A percentile compares a stretch with the other conserved stretches of the same genome.
Conservation (phyloP, 2,329 filamentous ascomycete species). For the Chaetomium strumarium region DNA sequence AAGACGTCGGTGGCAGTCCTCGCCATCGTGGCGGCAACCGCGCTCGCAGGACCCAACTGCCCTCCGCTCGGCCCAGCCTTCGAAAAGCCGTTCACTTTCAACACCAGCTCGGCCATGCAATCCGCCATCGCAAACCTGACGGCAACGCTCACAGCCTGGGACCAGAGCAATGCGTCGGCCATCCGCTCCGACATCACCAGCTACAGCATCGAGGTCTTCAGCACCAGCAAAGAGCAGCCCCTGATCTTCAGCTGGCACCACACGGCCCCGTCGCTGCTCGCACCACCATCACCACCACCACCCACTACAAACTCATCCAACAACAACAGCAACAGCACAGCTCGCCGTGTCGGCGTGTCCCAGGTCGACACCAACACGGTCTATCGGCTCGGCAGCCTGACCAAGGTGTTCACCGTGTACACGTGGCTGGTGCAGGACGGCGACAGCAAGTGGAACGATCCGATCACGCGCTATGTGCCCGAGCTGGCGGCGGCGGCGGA, state of each 20-base stretch:
- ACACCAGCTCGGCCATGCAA: constrained; percentile 26
- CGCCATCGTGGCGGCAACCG: constrained; percentile 22
- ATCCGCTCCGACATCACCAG: constrained; percentile 30
- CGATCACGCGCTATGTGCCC: constrained; percentile 38
- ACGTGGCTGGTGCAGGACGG: constrained; percentile 37
- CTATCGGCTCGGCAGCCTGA: constrained; percentile 39
- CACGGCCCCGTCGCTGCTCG: constrained; percentile 18
- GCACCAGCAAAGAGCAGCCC: constrained; percentile 17
- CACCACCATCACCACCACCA: background rate
- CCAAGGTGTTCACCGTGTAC: constrained; percentile 41
- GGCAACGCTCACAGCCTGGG: constrained; percentile 26
- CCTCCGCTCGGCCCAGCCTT: constrained; percentile 32
- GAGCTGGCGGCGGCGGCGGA: constrained; percentile 33
- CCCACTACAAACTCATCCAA: too few relatives aligned
- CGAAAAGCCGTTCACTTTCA: constrained; percentile 29
- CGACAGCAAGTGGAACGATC: constrained; percentile 34
- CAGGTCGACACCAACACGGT: constrained; percentile 30
- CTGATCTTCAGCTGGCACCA: constrained; percentile 25
- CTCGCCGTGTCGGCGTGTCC: constrained; percentile 25
- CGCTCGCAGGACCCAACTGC: constrained; percentile 27
- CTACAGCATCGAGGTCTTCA: constrained; percentile 32
- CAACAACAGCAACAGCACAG: constrained; percentile 14
- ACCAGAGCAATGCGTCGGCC: constrained; percentile 23
- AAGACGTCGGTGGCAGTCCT: background rate
- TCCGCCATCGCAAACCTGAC: constrained; percentile 30